These are phyloP conservation scores for Spatholobus suberectus DNA, from an alignment of 306 rosid species.

Conservation along the genomic window DNA sequence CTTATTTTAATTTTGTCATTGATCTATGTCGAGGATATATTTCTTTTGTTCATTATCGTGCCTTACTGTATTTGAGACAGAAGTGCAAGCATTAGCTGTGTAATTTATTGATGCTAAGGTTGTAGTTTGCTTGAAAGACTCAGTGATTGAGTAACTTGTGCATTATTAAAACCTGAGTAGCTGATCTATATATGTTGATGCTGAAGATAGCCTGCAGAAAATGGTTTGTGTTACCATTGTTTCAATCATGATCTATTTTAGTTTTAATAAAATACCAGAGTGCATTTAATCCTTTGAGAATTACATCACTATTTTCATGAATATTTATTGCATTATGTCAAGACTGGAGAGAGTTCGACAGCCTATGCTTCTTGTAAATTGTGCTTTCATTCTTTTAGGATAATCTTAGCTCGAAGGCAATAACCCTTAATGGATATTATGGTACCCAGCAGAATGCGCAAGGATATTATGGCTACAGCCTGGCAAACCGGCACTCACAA, in stretches of 20 bases:
- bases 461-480: constrained; percentile 69
- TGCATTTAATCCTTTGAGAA: constrained; percentile 25
- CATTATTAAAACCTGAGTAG: no score
- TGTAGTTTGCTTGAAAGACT: no score
- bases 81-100: no score
- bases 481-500: constrained; percentile 90
- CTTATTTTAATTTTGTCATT: no score
- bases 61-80: no score
- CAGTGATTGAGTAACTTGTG: no score
- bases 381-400: constrained; percentile 63
- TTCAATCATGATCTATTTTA: constrained; percentile 37
- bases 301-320: constrained; percentile 9
- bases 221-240: constrained; percentile 62
- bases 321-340: constrained; percentile 7
- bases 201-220: constrained; percentile 76
- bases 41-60: no score
- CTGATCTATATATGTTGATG: no score
- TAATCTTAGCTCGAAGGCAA: constrained; percentile 67
- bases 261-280: constrained; percentile 13
- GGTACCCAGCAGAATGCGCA: constrained; percentile 86
- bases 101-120: no score
- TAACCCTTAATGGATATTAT: constrained; percentile 77
- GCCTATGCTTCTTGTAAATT: constrained; percentile 36
- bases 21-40: no score
- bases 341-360: not conserved